Base-by-base conservation (phyloP, 169 alveolate genomes). In the Toxoplasma gondii region DNA sequence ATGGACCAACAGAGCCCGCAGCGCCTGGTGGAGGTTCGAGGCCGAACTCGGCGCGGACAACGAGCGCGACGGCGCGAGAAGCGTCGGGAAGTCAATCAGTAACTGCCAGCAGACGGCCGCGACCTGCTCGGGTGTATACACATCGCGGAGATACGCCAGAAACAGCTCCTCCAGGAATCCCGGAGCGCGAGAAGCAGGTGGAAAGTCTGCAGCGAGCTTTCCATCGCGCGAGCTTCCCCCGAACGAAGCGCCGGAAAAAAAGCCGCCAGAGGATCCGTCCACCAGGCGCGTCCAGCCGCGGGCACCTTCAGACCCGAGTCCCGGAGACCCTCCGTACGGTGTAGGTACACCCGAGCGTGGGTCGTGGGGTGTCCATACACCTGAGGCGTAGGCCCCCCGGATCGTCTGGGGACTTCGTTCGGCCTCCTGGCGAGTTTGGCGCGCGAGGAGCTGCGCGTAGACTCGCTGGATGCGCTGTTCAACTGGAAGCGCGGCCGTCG, bases 101-200 rank as follows among this genome's bases (percentile, higher is more conserved):
- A 78, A 16, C 86, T 78, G 86, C 86, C 86, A 78, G 86, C 86
- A 78, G 45, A 78, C 86, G 44, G 86, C 86, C 39, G 86, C 86
- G 27, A 78, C 7, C 45, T 78, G 86, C 86, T 78, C 86, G 7
- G 86, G 44, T n/a, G 86, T 78, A n/a, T 78, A 78, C 9, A n/a
- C 86, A n/a, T 78, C 86, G 39, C 86, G 86, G 49, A 78, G 39
- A 27, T 78, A 78, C 44, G 86, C 39, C 45, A 78, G 44, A n/a
- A 78, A 12, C 39, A 78, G 86, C 86, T 19, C 31, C 39, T 78
- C 86, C n/a, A 78, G 29, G 49, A 16, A 16, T 78, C 44, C 7
- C 49, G 45, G 86, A 78, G 29, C 74, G 24, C 74, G 58, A 7
- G 82, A 22, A 69, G 34, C 34, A 9, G n/a, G 39, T 69, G 2